phyloP scores from a whole-genome alignment of 331 rosid genomes.

The Telfairia occidentalis region DNA sequence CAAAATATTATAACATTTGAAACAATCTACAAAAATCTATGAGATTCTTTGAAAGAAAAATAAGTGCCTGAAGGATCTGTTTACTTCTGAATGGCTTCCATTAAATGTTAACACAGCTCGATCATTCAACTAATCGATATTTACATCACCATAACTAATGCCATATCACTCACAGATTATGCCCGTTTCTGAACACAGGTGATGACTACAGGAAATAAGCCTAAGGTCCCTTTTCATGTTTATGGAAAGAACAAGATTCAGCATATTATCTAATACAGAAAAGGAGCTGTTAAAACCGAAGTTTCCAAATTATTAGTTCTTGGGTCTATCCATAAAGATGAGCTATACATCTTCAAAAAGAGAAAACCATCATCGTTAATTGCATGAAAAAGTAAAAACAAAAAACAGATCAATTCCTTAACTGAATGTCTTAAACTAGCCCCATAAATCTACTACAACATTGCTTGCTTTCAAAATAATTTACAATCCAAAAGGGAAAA shows the following conservation, averaged over 20 bases:
- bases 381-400: background rate
- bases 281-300: background rate
- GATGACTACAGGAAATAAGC: background rate
- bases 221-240: background rate
- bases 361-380: background rate
- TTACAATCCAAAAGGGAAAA: background rate
- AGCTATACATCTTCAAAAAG: background rate
- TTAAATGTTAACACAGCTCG: background rate
- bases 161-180: background rate
- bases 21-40: background rate
- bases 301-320: background rate
- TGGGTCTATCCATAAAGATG: background rate
- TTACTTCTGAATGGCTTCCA: background rate
- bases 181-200: background rate
- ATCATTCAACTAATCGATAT: background rate
- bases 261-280: background rate
- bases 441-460: background rate
- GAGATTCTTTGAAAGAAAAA: background rate
- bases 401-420: background rate
- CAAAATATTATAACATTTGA: background rate
- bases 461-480: background rate
- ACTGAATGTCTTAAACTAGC: background rate
- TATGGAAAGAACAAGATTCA: background rate
- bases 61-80: background rate
- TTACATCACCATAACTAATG: background rate